Evolutionary conservation across 129 eudicot species (phyloP), one percentile per base, ranked within the genome.

Genomic region (Flaveria brownii): DNA sequence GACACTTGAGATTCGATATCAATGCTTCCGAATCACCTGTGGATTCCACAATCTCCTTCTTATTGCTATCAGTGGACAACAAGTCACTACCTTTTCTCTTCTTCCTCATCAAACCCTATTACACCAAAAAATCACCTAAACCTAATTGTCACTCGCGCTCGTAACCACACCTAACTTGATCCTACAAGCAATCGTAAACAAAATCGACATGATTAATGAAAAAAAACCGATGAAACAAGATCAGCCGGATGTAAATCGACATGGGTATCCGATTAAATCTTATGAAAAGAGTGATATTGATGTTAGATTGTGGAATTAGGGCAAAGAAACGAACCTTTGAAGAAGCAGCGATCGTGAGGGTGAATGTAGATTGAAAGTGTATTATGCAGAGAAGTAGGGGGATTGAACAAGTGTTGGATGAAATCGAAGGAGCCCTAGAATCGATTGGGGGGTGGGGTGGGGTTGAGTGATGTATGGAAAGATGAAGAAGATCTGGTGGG

Each of bases 41-140:
- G 8, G 88, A 82, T 71, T 89, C 88, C 18, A 71, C 78, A 39
- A 70, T 51, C 11, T 76, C 82, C 11, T 81, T 66, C 45, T 62
- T 63, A 16, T 77, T 71, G n/a, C 72, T 71, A 60, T 68, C 79
- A 62, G 60, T 65, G 36, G 80, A 70, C 60, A 80, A 51, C 28
- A 83, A 62, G 51, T 87, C 92, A 66, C 91, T 77, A 6, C 97
- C 97, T 80, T 91, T 91, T 69, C 97, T 80, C 86, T 91, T 91
- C 87, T 87, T 91, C 88, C 86, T 86, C 94, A 85, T 86, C 73
- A 82, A 79, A 28, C 67, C 60, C 54, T 52, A 9, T 9, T 28
- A 4, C 20, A 11, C 43, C 33, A 57, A 54, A 26, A 36, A 36
- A 36, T 36, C 41, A 5, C 41, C 41, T 36, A 36, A 36, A 36